phyloP scores from a whole-genome alignment of 192 early-diverging fungal species.

The Allomyces javanicus region DNA sequence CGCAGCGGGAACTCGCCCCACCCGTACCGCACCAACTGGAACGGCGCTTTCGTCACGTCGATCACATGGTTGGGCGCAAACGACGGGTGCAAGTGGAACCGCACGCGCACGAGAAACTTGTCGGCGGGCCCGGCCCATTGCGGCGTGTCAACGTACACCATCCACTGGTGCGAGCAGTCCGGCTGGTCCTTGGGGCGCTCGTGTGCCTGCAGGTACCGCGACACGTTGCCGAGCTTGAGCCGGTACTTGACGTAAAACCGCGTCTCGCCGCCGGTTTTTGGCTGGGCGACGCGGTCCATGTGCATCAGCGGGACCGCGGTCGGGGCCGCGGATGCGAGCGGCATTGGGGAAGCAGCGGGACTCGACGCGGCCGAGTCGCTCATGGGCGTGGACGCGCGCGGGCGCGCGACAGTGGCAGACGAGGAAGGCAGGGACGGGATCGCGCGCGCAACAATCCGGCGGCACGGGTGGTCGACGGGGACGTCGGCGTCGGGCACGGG shows the following conservation, averaged over 20 bases:
- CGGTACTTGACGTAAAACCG: slow-evolving; percentile 51
- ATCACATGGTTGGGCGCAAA: slow-evolving; percentile 78
- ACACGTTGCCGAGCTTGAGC: slow-evolving; percentile 51
- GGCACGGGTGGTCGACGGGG: too few relatives aligned
- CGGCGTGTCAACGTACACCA: slow-evolving; percentile 60
- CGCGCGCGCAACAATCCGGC: too few relatives aligned
- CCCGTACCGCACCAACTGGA: slow-evolving; percentile 69
- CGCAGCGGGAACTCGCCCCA: slow-evolving; percentile 90
- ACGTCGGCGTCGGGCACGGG: neutral
- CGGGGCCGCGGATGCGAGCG: too few relatives aligned
- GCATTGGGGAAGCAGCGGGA: too few relatives aligned
- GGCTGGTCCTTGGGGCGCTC: slow-evolving; percentile 2
- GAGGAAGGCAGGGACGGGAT: too few relatives aligned
- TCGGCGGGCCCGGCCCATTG: slow-evolving; percentile 15
- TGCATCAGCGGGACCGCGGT: too few relatives aligned
- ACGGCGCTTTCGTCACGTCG: slow-evolving; percentile 52
- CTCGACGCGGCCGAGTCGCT: too few relatives aligned
- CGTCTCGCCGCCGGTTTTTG: slow-evolving; percentile 23
- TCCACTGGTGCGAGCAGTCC: slow-evolving; percentile 56
- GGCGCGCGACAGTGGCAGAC: too few relatives aligned
- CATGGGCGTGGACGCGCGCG: too few relatives aligned
- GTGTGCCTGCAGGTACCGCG: slow-evolving; percentile 36
- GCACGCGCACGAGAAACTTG: slow-evolving; percentile 55
- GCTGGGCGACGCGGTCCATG: too few relatives aligned
- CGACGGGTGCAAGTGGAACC: slow-evolving; percentile 74